Evolutionary conservation across 139 green algal species (phyloP).

Genomic region (Desmodesmus armatus): DNA sequence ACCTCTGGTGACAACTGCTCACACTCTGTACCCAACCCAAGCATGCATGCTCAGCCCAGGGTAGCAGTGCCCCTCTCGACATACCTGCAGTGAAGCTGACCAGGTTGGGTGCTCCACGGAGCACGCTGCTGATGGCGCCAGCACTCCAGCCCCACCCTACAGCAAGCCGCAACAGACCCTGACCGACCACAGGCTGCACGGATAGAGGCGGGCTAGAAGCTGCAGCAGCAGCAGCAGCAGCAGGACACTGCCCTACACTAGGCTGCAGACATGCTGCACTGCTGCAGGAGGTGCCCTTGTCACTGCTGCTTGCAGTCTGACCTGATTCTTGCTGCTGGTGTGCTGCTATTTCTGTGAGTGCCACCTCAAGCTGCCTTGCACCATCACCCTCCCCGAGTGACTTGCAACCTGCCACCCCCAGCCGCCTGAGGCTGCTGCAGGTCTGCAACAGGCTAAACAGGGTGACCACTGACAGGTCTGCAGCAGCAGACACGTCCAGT

Average conservation of each 20-base stretch:
- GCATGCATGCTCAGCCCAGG: too few species aligned
- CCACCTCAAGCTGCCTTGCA: background rate
- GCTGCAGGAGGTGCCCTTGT: background rate
- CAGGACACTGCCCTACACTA: background rate
- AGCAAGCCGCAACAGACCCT: background rate
- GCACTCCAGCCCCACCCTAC: constrained; percentile 25
- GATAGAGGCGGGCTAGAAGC: background rate
- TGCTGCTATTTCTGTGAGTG: background rate
- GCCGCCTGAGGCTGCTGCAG: background rate
- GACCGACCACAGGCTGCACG: too few species aligned
- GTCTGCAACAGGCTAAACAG: background rate
- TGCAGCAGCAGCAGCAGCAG: background rate
- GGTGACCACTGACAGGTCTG: background rate
- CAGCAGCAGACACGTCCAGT: background rate
- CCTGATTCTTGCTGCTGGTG: background rate
- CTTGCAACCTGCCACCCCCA: background rate
- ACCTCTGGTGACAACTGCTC: too few species aligned
- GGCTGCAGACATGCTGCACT: background rate
- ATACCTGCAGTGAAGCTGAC: constrained; percentile 23
- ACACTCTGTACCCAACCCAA: too few species aligned
- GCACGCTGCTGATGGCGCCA: background rate
- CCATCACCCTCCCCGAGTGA: constrained; percentile 2
- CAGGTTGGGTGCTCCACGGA: background rate
- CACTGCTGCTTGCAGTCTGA: background rate
- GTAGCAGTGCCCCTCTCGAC: too few species aligned